Percentiles rank a stretch among this genome's conserved stretches.
These are phyloP conservation scores for Alternaria viburni DNA, from an alignment of 2,329 filamentous ascomycete genomes.

Conservation along the genomic window DNA sequence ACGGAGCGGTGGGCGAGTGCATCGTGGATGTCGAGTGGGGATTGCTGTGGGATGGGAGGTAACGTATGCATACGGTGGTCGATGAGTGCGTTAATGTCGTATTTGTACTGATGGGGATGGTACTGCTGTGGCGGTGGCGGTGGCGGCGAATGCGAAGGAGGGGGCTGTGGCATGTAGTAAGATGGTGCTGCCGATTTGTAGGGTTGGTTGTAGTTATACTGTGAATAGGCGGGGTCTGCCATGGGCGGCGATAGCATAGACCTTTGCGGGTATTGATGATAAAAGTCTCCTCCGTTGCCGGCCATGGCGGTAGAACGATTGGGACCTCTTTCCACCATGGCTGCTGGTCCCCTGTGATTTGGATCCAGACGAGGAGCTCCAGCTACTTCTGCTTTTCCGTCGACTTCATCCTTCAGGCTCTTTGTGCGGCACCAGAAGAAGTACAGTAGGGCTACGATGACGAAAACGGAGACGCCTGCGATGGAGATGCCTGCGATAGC, in stretches of 20 bases:
- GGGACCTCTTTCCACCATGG: neutral
- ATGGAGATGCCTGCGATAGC: constrained; percentile 62
- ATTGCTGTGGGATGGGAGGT: neutral
- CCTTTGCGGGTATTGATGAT: constrained; percentile 3
- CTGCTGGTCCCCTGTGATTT: neutral
- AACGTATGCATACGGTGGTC: neutral
- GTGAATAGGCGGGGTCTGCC: neutral
- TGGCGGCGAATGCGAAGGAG: neutral
- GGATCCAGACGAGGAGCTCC: constrained; percentile 1
- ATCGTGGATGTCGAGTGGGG: neutral
- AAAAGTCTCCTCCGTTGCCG: neutral
- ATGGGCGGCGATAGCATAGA: neutral
- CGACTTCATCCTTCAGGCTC: constrained; percentile 29
- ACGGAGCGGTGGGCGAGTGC: neutral
- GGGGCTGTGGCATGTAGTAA: neutral
- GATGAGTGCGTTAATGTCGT: neutral
- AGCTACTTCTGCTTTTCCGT: constrained; percentile 20
- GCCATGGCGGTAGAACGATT: neutral
- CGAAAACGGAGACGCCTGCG: constrained; percentile 52
- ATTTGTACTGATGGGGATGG: neutral
- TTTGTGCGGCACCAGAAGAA: constrained; percentile 37
- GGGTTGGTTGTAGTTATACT: neutral
- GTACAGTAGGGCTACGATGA: constrained; percentile 30
- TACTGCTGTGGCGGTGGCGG: neutral
- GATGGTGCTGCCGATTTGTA: neutral